Evolutionary conservation across 768 basidiomycete species (phyloP), one percentile per base, ranked within the genome.

Genomic region (Amanita subjunquillea): DNA sequence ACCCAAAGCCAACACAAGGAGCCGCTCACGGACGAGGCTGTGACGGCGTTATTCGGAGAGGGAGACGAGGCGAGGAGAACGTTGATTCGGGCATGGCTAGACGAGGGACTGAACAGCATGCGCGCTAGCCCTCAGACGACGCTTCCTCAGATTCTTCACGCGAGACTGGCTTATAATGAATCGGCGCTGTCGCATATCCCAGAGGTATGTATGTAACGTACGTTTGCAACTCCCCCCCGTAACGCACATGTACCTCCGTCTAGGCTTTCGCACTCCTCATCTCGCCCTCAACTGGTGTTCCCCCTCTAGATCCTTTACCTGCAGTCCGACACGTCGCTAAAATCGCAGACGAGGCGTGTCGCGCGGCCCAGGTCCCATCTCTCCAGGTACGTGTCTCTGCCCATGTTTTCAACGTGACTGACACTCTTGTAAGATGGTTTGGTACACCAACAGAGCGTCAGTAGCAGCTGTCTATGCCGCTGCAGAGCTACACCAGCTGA

Each of bases 401-500:
- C 20, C 39, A 20, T 54, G 50, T 13, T 48, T n/a, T 25, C 13
- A 15, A 30, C 27, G n/a, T 38, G 25, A 45, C 44, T 38, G 57
- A 54, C 2, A 55, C 48, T 45, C 36, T 43, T 34, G 23, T 37
- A 55, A 90, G 88, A 67, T 80, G 48, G 71, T 76, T 6, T 91
- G 89, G 89, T 90, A 90, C 63, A 68, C 81, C 5, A 77, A 72
- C 34, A 73, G 90, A 32, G 79, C 77, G 0, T 77, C 85, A 1
- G 60, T 91, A 29, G 80, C 85, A 6, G 73, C 77, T 1, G 68
- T 87, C 12, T 92, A 91, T 58, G 72, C 78, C 12, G 81, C 84
- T n/a, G 79, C 87, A 82, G 89, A 91, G 66, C 70, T 92, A 13
- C 89, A 91, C 60, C 89, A 92, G 61, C 62, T 92, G n/a, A 75